Percentiles rank a stretch among this genome's conserved stretches.
These are phyloP conservation scores for Podospora australis DNA, from an alignment of 495 filamentous ascomycete species.

Conservation along the genomic window DNA sequence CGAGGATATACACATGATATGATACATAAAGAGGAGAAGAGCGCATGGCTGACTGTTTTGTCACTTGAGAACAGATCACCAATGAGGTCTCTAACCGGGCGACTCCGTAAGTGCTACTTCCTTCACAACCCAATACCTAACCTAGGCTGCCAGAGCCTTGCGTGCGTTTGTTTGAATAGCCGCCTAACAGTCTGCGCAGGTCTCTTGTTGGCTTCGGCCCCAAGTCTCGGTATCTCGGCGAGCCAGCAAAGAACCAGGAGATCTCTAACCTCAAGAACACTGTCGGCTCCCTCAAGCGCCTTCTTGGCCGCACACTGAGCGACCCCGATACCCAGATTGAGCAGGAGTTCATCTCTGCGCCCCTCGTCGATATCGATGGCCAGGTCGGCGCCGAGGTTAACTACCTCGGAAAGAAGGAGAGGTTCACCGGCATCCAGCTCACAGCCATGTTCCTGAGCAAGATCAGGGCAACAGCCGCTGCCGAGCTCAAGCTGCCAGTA, in stretches of 20 bases:
- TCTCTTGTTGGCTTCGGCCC: conserved; percentile 92
- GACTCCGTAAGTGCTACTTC: conserved; percentile 70
- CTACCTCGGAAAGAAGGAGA: conserved; percentile 91
- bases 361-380: conserved; percentile 82
- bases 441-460: conserved; percentile 94
- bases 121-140: conserved; percentile 5
- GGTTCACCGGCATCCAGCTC: conserved; percentile 85
- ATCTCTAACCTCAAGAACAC: conserved; percentile 99
- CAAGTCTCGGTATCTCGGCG: conserved; percentile 87
- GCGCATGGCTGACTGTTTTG: conserved; percentile 1
- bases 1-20: background rate
- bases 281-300: conserved; percentile 82
- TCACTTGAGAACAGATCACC: conserved; percentile 60
- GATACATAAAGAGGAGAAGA: background rate
- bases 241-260: conserved; percentile 96
- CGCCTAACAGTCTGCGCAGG: conserved; percentile 38
- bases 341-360: conserved; percentile 82
- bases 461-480: conserved; percentile 78
- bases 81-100: conserved; percentile 99
- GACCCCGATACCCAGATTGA: conserved; percentile 92
- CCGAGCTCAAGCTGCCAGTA: conserved; percentile 88
- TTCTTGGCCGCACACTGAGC: conserved; percentile 75
- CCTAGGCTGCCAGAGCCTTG: background rate
- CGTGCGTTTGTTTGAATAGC: too few relatives aligned
- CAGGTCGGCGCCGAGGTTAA: conserved; percentile 91